A percentile compares a stretch with the other conserved stretches of the same genome.
phyloP scores from a whole-genome alignment of 2,329 filamentous ascomycete genomes.

The Graphium sp. region DNA sequence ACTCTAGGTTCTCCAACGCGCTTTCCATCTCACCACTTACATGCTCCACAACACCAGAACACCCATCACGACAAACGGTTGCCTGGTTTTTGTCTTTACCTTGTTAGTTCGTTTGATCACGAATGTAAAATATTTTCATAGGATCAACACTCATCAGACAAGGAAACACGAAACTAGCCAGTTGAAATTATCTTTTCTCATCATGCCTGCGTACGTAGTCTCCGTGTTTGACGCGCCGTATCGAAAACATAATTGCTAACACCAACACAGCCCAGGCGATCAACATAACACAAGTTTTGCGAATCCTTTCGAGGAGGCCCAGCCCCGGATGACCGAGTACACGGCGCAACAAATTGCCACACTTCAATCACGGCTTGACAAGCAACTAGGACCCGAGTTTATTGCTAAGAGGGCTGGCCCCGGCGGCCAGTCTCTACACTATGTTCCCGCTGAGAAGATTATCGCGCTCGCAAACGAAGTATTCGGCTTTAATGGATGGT shows the following conservation, averaged over 20 bases:
- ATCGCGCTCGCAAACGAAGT: constrained; percentile 91
- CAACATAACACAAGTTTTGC: constrained; percentile 40
- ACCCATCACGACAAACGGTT: too few relatives aligned
- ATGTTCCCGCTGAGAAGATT: constrained; percentile 89
- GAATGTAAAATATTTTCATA: neutral
- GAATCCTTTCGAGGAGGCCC: constrained; percentile 70
- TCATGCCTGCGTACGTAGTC: constrained; percentile 25
- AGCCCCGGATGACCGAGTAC: constrained; percentile 57
- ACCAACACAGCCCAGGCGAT: constrained; percentile 41
- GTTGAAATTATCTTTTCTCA: constrained; percentile 7
- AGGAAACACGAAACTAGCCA: neutral
- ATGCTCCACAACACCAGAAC: neutral
- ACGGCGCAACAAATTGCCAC: constrained; percentile 84
- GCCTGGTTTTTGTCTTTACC: neutral
- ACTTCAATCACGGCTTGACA: constrained; percentile 71
- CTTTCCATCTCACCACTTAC: neutral
- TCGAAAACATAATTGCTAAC: constrained; percentile 7
- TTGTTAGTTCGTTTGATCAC: neutral
- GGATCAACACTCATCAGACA: too few relatives aligned
- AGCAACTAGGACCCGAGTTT: constrained; percentile 90
- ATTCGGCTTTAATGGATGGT: constrained; percentile 97
- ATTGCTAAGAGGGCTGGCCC: constrained; percentile 76
- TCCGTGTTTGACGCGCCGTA: constrained; percentile 6
- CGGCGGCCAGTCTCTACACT: constrained; percentile 75
- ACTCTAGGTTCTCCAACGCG: neutral